These are phyloP conservation scores for Arthrobotrys musiformis DNA, from an alignment of 2,329 filamentous ascomycete species.

Conservation along the genomic window DNA sequence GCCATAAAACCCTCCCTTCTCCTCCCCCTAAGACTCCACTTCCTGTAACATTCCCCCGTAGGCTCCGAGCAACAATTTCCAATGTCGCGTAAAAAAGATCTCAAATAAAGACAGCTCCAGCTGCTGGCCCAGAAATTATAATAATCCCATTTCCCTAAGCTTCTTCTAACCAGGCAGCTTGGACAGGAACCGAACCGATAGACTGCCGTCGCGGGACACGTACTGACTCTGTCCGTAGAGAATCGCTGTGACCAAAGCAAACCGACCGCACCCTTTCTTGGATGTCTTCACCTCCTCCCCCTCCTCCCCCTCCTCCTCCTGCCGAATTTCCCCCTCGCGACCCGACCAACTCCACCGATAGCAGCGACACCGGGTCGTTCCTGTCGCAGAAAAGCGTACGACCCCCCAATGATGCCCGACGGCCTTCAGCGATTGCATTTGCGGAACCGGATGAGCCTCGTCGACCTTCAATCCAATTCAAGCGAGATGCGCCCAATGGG, in stretches of 20 bases:
- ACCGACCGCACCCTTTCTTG: conserved; percentile 37
- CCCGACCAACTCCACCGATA: conserved; percentile 43
- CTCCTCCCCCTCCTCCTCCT: conserved; percentile 31
- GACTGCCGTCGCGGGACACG: neutral
- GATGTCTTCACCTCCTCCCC: conserved; percentile 52
- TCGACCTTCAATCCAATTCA: conserved; percentile 51
- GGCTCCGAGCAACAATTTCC: neutral
- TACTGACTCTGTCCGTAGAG: neutral
- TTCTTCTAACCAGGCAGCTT: too few species aligned
- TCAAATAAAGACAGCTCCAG: neutral
- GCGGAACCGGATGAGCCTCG: conserved; percentile 50
- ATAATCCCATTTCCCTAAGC: too few species aligned
- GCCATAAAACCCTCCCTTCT: neutral
- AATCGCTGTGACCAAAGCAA: conserved; percentile 6
- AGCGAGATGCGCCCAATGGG: conserved; percentile 42
- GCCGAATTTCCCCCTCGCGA: conserved; percentile 49
- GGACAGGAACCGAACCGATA: conserved; percentile 5
- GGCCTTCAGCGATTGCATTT: conserved; percentile 51
- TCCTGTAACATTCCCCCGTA: neutral
- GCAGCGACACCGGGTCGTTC: conserved; percentile 45
- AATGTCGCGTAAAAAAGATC: neutral
- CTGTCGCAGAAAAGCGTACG: conserved; percentile 38
- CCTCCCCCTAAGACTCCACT: neutral
- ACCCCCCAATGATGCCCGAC: conserved; percentile 33
- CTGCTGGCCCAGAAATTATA: neutral